Evolutionary conservation across 169 alveolate species (phyloP).

Genomic region (Plasmodium knowlesi): DNA sequence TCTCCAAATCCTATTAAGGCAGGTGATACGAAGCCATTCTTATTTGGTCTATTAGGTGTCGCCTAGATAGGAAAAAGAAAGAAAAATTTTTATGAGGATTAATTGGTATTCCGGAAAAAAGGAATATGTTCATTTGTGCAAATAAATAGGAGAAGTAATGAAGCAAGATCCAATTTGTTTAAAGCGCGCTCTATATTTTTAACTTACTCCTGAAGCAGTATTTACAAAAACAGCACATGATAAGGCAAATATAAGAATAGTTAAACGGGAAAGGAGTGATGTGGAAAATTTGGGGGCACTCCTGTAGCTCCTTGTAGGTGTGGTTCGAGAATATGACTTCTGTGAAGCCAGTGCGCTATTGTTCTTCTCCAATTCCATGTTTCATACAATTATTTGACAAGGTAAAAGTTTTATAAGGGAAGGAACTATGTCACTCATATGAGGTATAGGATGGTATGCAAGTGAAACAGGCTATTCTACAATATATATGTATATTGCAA

Average conservation of each 20-base stretch:
- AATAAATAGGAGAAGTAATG: background rate
- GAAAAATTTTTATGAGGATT: background rate
- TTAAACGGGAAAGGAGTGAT: background rate
- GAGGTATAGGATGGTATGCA: background rate
- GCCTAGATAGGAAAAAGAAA: background rate
- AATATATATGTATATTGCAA: background rate
- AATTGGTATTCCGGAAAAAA: background rate
- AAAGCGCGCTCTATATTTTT: background rate
- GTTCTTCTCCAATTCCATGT: constrained; percentile 14
- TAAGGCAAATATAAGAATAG: constrained; percentile 3
- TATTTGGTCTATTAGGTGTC: background rate
- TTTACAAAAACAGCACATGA: constrained; percentile 14
- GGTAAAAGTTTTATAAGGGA: background rate
- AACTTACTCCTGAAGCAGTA: constrained; percentile 9
- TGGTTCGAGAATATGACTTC: background rate
- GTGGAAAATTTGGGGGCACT: background rate
- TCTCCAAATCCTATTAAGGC: background rate
- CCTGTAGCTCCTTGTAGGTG: background rate
- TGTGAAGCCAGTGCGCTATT: background rate
- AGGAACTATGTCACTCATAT: background rate
- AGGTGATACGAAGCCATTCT: background rate
- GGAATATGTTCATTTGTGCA: background rate
- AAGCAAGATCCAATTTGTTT: background rate
- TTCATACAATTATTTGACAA: background rate
- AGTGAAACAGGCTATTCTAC: background rate